These are phyloP conservation scores for Phytophthora gonapodyides DNA, from an alignment of 352 stramenopile species.

Conservation along the genomic window DNA sequence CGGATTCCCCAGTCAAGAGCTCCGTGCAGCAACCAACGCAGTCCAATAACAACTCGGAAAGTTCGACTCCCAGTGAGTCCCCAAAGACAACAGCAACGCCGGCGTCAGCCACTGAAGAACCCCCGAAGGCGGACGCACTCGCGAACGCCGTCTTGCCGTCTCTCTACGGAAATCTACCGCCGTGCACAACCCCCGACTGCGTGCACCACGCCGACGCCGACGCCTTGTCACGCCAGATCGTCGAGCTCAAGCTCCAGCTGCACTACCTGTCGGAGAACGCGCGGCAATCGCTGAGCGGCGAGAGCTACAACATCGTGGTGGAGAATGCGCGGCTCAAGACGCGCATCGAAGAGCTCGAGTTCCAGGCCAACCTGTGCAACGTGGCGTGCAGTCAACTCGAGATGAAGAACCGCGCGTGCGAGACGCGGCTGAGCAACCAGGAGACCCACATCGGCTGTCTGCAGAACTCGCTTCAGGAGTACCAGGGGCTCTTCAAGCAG, in stretches of 20 bases:
- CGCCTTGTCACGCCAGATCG: slow-evolving; percentile 64
- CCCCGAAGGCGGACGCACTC: slow-evolving; percentile 7
- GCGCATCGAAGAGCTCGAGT: slow-evolving; percentile 72
- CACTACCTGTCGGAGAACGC: slow-evolving; percentile 74
- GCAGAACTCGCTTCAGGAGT: slow-evolving; percentile 79
- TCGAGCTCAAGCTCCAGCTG: slow-evolving; percentile 78
- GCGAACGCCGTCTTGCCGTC: neutral
- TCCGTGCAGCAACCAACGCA: slow-evolving; percentile 3
- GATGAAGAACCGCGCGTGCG: slow-evolving; percentile 71
- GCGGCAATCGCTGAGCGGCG: slow-evolving; percentile 58
- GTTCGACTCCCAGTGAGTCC: neutral
- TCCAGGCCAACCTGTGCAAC: slow-evolving; percentile 64
- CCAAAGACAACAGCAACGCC: neutral
- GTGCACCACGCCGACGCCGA: slow-evolving; percentile 66
- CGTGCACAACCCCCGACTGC: slow-evolving; percentile 40
- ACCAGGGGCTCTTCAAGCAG: slow-evolving; percentile 81
- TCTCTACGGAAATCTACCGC: slow-evolving; percentile 8
- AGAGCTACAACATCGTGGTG: slow-evolving; percentile 64
- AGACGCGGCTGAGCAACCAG: slow-evolving; percentile 73
- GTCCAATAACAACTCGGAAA: neutral
- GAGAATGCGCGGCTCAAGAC: slow-evolving; percentile 77
- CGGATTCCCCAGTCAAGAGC: slow-evolving; percentile 10
- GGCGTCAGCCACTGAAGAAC: slow-evolving; percentile 7
- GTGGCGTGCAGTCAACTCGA: slow-evolving; percentile 65
- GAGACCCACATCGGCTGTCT: slow-evolving; percentile 76